These are phyloP conservation scores for Rhododendron kiyosumense DNA, from an alignment of 148 eudicot genomes.

Conservation along the genomic window DNA sequence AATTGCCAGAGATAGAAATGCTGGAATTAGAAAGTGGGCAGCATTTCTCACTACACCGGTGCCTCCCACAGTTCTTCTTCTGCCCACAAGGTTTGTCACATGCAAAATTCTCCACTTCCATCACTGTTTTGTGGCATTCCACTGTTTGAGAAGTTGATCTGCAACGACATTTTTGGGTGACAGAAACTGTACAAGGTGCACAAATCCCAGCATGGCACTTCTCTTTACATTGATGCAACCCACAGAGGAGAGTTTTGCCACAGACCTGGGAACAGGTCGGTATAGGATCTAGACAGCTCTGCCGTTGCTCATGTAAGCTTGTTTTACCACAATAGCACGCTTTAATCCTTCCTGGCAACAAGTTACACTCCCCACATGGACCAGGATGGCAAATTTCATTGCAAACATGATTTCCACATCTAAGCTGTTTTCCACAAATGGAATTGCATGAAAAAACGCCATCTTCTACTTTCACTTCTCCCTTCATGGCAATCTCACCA, in stretches of 20 bases:
- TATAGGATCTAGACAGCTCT: slow-evolving; percentile 76
- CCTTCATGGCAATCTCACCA: slow-evolving; percentile 82
- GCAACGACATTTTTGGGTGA: slow-evolving; percentile 81
- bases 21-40: slow-evolving; percentile 74
- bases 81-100: slow-evolving; percentile 87
- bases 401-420: slow-evolving; percentile 75
- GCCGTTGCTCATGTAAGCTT: slow-evolving; percentile 40
- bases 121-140: slow-evolving; percentile 63
- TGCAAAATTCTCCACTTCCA: slow-evolving; percentile 41
- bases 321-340: slow-evolving; percentile 90
- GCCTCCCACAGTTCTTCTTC: slow-evolving; percentile 96
- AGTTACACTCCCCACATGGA: slow-evolving; percentile 80
- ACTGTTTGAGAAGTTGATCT: slow-evolving; percentile 70
- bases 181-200: slow-evolving; percentile 70
- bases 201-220: slow-evolving; percentile 74
- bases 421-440: slow-evolving; percentile 54
- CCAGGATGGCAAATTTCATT: slow-evolving; percentile 79
- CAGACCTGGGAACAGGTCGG: slow-evolving; percentile 75
- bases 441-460: slow-evolving; percentile 76
- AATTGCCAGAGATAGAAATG: slow-evolving; percentile 34
- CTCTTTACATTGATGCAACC: slow-evolving; percentile 56
- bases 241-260: slow-evolving; percentile 71
- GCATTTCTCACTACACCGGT: slow-evolving; percentile 92
- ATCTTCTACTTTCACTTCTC: slow-evolving; percentile 49
- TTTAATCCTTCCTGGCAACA: slow-evolving; percentile 61